phyloP scores from a whole-genome alignment of 1,139 yeast genomes.

The Zygoascus sp. region DNA sequence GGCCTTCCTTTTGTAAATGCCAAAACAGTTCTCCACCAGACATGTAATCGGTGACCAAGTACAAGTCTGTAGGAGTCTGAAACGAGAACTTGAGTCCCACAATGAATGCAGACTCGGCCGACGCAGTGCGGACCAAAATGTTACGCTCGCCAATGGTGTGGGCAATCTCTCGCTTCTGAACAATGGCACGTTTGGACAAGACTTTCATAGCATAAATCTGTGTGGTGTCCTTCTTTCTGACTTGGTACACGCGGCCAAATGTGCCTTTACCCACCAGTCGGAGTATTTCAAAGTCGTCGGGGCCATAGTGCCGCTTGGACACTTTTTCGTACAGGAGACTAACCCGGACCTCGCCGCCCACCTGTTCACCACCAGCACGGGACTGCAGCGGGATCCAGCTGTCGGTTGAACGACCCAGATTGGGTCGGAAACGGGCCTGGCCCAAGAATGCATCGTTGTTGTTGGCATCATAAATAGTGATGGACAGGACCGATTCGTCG shows the following conservation, averaged over 20 bases:
- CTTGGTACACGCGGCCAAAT: slow-evolving; percentile 96
- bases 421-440: slow-evolving; percentile 69
- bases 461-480: slow-evolving; percentile 81
- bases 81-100: slow-evolving; percentile 93
- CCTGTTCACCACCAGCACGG: slow-evolving; percentile 71
- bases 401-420: slow-evolving; percentile 45
- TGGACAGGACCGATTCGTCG: slow-evolving; percentile 73
- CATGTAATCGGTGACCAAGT: slow-evolving; percentile 94
- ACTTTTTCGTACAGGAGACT: slow-evolving; percentile 70
- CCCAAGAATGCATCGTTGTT: slow-evolving; percentile 83
- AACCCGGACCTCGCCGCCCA: slow-evolving; percentile 71
- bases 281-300: slow-evolving; percentile 87
- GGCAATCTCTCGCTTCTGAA: slow-evolving; percentile 93
- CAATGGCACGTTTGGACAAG: slow-evolving; percentile 86
- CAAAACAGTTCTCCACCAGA: slow-evolving; percentile 97
- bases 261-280: slow-evolving; percentile 93
- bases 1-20: slow-evolving; percentile 95
- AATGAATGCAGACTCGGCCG: slow-evolving; percentile 81
- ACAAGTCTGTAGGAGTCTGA: slow-evolving; percentile 88
- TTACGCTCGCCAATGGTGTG: slow-evolving; percentile 97
- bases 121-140: slow-evolving; percentile 81
- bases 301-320: slow-evolving; percentile 75
- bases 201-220: slow-evolving; percentile 97
- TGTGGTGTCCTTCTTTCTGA: slow-evolving; percentile 79
- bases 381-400: slow-evolving; percentile 75